Evolutionary conservation across 1,284 basidiomycete genomes (phyloP), one percentile per base, ranked within the genome.

Genomic region (Takashimella tepidaria): DNA sequence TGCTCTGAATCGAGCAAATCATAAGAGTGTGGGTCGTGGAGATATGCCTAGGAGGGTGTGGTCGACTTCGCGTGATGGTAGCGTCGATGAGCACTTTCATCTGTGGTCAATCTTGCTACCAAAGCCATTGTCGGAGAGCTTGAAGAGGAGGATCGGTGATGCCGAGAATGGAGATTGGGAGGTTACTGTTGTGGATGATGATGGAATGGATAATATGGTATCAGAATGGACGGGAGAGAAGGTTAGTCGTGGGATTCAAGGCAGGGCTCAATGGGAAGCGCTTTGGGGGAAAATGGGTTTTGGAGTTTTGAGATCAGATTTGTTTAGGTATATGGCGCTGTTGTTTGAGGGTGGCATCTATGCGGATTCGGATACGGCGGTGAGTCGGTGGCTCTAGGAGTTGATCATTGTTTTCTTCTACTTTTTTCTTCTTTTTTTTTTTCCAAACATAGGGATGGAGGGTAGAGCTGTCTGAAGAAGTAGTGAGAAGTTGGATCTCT

Each of bases 291-390:
- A 54, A 40, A 41, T 72, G 24, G 54, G 56, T 1, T 51, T 51
- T n/a, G 62, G 62, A 2, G 59, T 61, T 8, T 52, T 67, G 20
- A 56, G 62, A 19, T 61, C 65, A 11, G 64, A 69, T 40, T 31
- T 72, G 16, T 70, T 64, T 49, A 58, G 65, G 27, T 68, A 65
- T 47, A 53, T 66, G 41, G 56, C 63, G 8, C 59, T 71, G 60
- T 54, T 73, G 5, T 61, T 64, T 12, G 59, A 62, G 31, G 70
- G 70, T 3, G 69, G 68, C 1, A 59, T 71, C 12, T 71, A 68
- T 26, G 63, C 70, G 0, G 68, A 69, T 47, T 64, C 64, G 22
- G 69, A 73, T 54, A 69, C 66, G 2, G 56, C 62, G 45, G 66
- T 66, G 37, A 43, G 66, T 61, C 5, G n/a, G n/a, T n/a, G n/a